Evolutionary conservation across 2,329 filamentous ascomycete genomes (phyloP).

Genomic region (Xylaria sp.): DNA sequence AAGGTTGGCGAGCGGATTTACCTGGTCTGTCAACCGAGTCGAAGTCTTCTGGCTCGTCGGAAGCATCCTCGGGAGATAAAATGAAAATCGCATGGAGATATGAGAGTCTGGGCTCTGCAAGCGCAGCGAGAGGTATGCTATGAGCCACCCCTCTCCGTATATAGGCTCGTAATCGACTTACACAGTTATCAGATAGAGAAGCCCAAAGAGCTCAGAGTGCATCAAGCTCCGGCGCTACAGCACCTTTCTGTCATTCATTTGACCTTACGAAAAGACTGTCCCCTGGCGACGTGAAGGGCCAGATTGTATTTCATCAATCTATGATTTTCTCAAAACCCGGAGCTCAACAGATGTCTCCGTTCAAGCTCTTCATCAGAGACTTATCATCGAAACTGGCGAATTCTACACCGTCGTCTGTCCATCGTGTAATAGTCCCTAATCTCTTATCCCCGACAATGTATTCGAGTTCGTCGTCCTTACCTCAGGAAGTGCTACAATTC

Average conservation of each 20-base stretch:
- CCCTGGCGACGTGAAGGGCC: conserved; percentile 60
- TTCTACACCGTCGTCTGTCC: conserved; percentile 70
- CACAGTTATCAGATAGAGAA: conserved; percentile 43
- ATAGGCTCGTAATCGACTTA: conserved; percentile 28
- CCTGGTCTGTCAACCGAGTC: conserved; percentile 72
- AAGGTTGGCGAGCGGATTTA: conserved; percentile 84
- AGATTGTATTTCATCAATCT: conserved; percentile 63
- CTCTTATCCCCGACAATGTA: conserved; percentile 90
- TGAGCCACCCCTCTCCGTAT: conserved; percentile 21
- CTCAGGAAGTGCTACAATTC: conserved; percentile 80
- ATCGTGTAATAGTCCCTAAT: conserved; percentile 85
- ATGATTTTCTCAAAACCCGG: conserved; percentile 42
- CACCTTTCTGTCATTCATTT: conserved; percentile 77
- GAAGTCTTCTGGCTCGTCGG: conserved; percentile 55
- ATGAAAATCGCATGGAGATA: conserved; percentile 99
- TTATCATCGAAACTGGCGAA: conserved; percentile 66
- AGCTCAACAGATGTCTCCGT: conserved; percentile 59
- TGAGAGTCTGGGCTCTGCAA: conserved; percentile 81
- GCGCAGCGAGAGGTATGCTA: conserved; percentile 71
- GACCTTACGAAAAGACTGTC: conserved; percentile 74
- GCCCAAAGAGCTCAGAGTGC: conserved; percentile 38
- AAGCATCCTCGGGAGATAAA: conserved; percentile 67
- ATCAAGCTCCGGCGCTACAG: conserved; percentile 39
- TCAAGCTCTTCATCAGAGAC: conserved; percentile 71
- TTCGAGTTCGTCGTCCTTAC: conserved; percentile 73